Percentiles rank a stretch among this genome's conserved stretches.
These are phyloP conservation scores for Ilyonectria robusta DNA, from an alignment of 2,329 filamentous ascomycete species.

Conservation along the genomic window DNA sequence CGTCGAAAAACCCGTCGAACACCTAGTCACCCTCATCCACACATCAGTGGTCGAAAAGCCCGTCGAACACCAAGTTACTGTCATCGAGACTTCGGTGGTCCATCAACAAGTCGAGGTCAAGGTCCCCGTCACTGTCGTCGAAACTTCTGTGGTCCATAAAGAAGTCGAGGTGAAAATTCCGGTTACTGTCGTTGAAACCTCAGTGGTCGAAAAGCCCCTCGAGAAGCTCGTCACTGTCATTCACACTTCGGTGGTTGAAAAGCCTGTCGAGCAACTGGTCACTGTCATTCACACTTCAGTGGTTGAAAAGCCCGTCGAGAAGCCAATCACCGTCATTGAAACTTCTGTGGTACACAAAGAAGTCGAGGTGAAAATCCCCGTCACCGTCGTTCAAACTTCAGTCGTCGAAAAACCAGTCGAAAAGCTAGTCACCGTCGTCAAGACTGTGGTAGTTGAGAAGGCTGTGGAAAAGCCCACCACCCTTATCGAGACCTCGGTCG, in stretches of 20 bases:
- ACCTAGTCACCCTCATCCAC: background rate
- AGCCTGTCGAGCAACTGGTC: background rate
- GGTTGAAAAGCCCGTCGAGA: background rate
- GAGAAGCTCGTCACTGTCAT: background rate
- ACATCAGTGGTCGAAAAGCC: background rate
- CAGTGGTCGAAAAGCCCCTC: background rate
- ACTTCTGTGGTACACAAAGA: background rate
- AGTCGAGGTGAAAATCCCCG: background rate
- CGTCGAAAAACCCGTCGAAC: background rate
- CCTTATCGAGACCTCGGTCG: background rate
- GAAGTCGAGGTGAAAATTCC: background rate
- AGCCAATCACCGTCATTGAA: background rate
- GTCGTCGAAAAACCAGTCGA: conserved; percentile 1
- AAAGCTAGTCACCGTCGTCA: background rate
- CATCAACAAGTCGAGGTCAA: background rate
- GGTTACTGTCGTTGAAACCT: background rate
- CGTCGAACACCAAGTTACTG: background rate
- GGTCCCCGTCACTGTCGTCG: background rate
- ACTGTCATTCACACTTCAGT: background rate
- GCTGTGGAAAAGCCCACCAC: background rate
- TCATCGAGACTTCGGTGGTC: background rate
- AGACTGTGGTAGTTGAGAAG: background rate
- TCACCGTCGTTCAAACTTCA: background rate
- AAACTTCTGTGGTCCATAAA: background rate
- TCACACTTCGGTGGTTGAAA: background rate